Evolutionary conservation across 2,329 filamentous ascomycete species (phyloP), one percentile per base, ranked within the genome.

Genomic region (Trichoderma asperellum): DNA sequence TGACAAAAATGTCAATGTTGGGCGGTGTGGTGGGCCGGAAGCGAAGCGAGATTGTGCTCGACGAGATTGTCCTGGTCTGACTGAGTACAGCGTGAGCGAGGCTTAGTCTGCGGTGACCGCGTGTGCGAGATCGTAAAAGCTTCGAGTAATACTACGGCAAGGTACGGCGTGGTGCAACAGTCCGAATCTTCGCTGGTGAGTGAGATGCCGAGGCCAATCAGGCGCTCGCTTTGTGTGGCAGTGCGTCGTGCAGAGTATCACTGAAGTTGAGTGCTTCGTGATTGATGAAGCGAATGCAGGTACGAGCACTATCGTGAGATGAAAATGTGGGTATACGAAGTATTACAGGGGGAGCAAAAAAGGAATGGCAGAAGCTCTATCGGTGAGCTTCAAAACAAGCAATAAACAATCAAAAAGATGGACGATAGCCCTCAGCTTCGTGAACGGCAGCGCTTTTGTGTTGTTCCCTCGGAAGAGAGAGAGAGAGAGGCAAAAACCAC

Each of bases 1-100:
- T n/a, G 14, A 35, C 27, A 32, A 55, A 55, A 29, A 40, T 11
- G 10, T 2, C 29, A 24, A 18, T 64, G n/a, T 27, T 21, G 63
- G 58, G 63, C 63, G 63, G 55, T 67, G 63, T 49, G 53, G 63
- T 43, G 37, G 63, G 18, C 21, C 63, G 63, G 63, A 40, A 67
- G 14, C 27, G 40, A 67, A 67, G 63, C 63, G 63, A 67, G 63
- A 67, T 67, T 67, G 63, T 67, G 63, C 40, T 29, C 63, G 43
- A 52, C 55, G 40, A 67, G 63, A 67, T 35, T 16, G 52, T 24
- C 16, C 52, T 53, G 52, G 61, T 34, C 61, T 14, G 34, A 40
- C 37, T 40, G 18, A 43, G 40, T 18, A 43, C 40, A 18, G 40
- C 40, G 40, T 43, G 40, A 43, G 40, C 40, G 40, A 43, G 40